phyloP scores from a whole-genome alignment of 2,329 filamentous ascomycete species.

The Monosporascus sp. region DNA sequence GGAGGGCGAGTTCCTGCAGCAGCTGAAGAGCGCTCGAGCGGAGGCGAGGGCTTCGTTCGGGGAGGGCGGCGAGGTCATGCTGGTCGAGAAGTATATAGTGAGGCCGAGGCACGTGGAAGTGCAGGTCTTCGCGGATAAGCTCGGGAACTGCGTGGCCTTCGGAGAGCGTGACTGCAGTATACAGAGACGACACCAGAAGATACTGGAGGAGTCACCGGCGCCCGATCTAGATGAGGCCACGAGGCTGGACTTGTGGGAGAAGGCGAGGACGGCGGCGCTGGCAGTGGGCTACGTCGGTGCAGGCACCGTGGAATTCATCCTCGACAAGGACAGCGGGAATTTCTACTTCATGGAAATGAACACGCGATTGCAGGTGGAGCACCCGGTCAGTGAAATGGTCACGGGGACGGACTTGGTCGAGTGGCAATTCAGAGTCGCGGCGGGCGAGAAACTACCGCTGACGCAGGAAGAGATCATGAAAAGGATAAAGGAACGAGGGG shows the following conservation, averaged over 20 bases:
- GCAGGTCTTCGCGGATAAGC: constrained; percentile 80
- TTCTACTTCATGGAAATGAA: constrained; percentile 85
- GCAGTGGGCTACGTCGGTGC: constrained; percentile 86
- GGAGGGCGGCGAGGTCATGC: constrained; percentile 71
- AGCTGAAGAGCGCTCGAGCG: constrained; percentile 67
- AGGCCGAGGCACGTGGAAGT: constrained; percentile 83
- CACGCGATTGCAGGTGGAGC: constrained; percentile 91
- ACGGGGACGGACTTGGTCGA: constrained; percentile 75
- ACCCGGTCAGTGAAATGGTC: constrained; percentile 78
- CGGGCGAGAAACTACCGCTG: constrained; percentile 52
- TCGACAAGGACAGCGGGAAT: constrained; percentile 74
- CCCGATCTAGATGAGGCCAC: constrained; percentile 58
- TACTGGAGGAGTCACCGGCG: constrained; percentile 83
- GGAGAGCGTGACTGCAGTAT: constrained; percentile 87
- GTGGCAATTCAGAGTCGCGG: constrained; percentile 83
- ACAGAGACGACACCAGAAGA: constrained; percentile 84
- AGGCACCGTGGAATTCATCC: constrained; percentile 86
- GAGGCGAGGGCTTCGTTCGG: constrained; percentile 78
- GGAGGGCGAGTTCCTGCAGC: constrained; percentile 63
- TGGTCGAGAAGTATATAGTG: constrained; percentile 79
- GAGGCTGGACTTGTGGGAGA: constrained; percentile 59
- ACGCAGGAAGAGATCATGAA: constrained; percentile 62
- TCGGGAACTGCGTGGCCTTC: constrained; percentile 74
- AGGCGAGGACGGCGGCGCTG: constrained; percentile 60
- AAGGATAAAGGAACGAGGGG: constrained; percentile 69